Evolutionary conservation across 2,329 filamentous ascomycete species (phyloP).

Genomic region (Colletotrichum melonis): DNA sequence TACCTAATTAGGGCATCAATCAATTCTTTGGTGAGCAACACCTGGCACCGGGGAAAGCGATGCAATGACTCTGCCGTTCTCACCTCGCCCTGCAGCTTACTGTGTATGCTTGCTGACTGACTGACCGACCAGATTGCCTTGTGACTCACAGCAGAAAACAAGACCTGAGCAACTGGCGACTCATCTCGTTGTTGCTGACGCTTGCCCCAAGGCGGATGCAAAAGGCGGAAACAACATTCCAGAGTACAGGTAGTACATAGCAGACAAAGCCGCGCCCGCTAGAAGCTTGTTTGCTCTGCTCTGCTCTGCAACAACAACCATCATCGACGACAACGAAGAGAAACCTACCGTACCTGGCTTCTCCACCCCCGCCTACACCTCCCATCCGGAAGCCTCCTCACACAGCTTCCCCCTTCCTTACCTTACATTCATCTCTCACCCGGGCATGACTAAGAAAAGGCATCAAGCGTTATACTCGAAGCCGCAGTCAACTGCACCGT

Average conservation of each 20-base stretch:
- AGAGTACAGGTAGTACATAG: slow-evolving; percentile 18
- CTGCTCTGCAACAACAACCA: background rate
- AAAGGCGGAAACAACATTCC: slow-evolving; percentile 6
- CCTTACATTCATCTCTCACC: slow-evolving; percentile 23
- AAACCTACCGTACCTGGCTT: background rate
- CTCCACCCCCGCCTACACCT: background rate
- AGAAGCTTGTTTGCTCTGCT: slow-evolving; percentile 22
- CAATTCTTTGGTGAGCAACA: slow-evolving; percentile 4
- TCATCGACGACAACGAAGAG: background rate
- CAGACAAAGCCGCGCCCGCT: slow-evolving; percentile 20
- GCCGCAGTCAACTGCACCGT: slow-evolving; percentile 63
- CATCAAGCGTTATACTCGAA: slow-evolving; percentile 67
- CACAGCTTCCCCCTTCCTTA: background rate
- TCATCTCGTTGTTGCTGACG: slow-evolving; percentile 10
- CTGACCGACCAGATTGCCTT: background rate
- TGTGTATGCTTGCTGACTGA: background rate
- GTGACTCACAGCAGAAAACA: slow-evolving; percentile 21
- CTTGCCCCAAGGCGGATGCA: slow-evolving; percentile 1
- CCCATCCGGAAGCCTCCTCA: background rate
- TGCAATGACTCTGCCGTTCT: slow-evolving; percentile 8
- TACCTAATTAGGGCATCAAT: background rate
- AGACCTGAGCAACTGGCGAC: background rate
- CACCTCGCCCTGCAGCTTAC: background rate
- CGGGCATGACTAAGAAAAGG: slow-evolving; percentile 73
- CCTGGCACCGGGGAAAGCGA: background rate